Conservation (phyloP, 345 rosid species). For the Hibiscus mutabilis region DNA sequence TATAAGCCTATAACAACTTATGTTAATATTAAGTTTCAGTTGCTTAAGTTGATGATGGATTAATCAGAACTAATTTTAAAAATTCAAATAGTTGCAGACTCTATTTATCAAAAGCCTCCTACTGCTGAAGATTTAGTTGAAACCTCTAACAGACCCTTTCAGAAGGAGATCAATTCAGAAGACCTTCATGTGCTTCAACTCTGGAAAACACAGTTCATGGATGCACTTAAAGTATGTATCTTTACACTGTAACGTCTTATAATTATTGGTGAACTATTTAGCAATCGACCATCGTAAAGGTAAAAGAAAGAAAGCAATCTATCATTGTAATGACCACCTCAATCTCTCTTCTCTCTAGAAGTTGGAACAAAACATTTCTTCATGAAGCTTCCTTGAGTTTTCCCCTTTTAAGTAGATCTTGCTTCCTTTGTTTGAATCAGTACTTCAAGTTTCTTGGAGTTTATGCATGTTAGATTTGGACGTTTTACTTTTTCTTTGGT, state of each 20-base stretch:
- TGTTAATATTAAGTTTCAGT: not conserved
- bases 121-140: conserved; percentile 29
- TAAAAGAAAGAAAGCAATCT: not conserved
- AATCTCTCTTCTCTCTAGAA: not conserved
- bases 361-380: not conserved
- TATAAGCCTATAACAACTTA: not conserved
- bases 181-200: conserved; percentile 27
- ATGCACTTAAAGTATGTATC: conserved; percentile 49
- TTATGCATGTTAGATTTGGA: not conserved
- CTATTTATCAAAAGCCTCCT: conserved; percentile 42
- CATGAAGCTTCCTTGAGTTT: not conserved
- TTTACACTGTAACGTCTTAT: not conserved
- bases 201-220: conserved; percentile 81
- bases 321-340: not conserved
- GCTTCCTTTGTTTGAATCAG: not conserved
- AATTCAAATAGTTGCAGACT: conserved; percentile 30
- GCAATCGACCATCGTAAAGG: not conserved
- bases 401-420: not conserved
- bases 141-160: conserved; percentile 28
- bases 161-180: conserved; percentile 21
- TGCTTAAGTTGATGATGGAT: not conserved
- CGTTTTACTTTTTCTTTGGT: not conserved
- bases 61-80: not conserved
- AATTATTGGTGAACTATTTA: conserved; percentile 8
- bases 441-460: not conserved